Evolutionary conservation across 2,329 filamentous ascomycete genomes (phyloP), one percentile per base, ranked within the genome.

Genomic region (Leptographium procerum): DNA sequence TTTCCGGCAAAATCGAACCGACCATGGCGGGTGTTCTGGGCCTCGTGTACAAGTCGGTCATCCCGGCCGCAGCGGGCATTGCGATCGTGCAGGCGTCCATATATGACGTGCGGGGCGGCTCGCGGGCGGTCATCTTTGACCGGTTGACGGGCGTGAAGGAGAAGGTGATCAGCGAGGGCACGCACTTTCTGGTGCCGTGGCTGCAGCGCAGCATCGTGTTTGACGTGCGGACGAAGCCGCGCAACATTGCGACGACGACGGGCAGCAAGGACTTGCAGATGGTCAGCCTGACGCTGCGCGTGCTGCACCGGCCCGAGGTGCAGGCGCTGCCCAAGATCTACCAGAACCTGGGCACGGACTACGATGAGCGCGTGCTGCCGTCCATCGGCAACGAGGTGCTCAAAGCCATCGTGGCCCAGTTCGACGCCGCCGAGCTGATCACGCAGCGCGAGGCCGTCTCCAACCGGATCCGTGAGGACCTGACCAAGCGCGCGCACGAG

Each of bases 301-400:
- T 99, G 64, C 76, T 99, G 73, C 92, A 97, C 77, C 83, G 95
- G 66, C 94, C 95, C 7, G 92, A 96, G 59, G 92, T 99, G 67
- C 85, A 89, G 79, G 84, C 86, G 67, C 78, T 99, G 70, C 95
- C 94, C 61, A 95, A 92, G 78, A 99, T 99, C 69, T 99, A 99
- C 80, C 94, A 97, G 84, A 94, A 91, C 71, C 92, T 99, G 72
- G 94, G 94, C 70, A 88, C 86, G 77, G 94, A 99, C 74, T 99
- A 99, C 79, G 94, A 99, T 73, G 94, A 99, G 82, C 84, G 94
- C 73, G 94, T 99, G 60, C 87, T 99, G 67, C 94, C 94, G 54
- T 96, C 91, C 65, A 99, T 99, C 75, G 94, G 95, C 68, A 99
- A 99, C 78, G 94, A 99, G 84, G 94, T 99, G 67, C 85, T 99